Evolutionary conservation across 2,329 filamentous ascomycete genomes (phyloP), one percentile per base, ranked within the genome.

Genomic region (Penicillium oxalicum): DNA sequence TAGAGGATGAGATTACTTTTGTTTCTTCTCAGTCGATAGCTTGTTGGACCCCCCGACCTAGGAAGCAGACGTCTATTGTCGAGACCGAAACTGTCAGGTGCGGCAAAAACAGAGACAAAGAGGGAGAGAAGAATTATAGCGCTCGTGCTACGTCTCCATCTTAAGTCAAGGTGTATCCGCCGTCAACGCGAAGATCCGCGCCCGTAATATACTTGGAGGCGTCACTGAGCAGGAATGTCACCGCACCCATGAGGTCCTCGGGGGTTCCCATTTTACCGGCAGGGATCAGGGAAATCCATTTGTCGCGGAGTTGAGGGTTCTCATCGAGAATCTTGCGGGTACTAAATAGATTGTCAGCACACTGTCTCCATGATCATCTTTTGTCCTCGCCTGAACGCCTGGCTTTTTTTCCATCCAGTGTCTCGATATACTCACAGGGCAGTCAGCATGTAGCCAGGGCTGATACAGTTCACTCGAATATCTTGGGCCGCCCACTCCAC

Each of bases 391-490:
- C 18, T 18, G 18, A 18, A 18, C 2, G 18, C 18, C 18, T 1
- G 18, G 40, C 28, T 18, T 18, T 18, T 18, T 18, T 18, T 18
- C 18, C 2, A 18, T 18, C 18, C 18, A 18, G 18, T 18, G 18
- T 18, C 18, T 18, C 18, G 18, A 18, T 18, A 18, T 18, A 51
- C 86, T 81, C 77, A 91, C 87, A 96, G 74, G 50, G 90, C 87
- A 12, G 91, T 96, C 58, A 95, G 75, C 91, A 97, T 97, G 72
- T 97, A 97, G 39, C 93, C 91, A 0, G 91, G 91, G 28, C 86
- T 90, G 67, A 97, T 93, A 71, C 88, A 93, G 75, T 97, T 97
- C 58, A 97, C 91, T 33, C 91, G 82, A 64, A 97, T 95, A 58
- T 85, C 85, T 34, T 85, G 82, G 58, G 84, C 78, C 0, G 91